A percentile compares a stretch with the other conserved stretches of the same genome.
These are phyloP conservation scores for Cutaneotrichosporon arboriforme DNA, from an alignment of 1,284 basidiomycete species.

Conservation along the genomic window DNA sequence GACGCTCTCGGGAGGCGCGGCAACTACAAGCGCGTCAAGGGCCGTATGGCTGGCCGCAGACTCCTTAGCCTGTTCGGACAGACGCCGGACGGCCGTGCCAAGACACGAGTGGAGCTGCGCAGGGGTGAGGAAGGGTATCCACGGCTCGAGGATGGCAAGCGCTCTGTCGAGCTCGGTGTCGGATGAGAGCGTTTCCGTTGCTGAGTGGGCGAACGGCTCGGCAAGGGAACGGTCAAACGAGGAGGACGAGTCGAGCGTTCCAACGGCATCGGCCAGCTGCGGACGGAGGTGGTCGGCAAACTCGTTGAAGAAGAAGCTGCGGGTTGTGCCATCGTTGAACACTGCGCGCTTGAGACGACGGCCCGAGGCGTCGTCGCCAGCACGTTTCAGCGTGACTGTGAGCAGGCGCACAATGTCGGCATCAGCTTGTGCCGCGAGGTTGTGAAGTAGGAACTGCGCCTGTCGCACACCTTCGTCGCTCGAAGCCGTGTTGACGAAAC, in stretches of 20 bases:
- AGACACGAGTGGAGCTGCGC: conserved; percentile 16
- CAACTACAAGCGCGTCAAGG: conserved; percentile 9
- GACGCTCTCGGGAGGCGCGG: background rate
- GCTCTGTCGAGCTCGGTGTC: conserved; percentile 14
- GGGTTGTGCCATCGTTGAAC: conserved; percentile 18
- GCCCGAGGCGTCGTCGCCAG: background rate
- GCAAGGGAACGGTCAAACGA: conserved; percentile 22
- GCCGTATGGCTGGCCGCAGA: background rate
- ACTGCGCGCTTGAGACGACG: conserved; percentile 13
- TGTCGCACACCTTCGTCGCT: conserved; percentile 13
- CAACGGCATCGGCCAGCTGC: background rate
- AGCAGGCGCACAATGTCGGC: conserved; percentile 5
- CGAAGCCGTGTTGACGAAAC: conserved; percentile 5
- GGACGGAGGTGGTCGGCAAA: conserved; percentile 1
- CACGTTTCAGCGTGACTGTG: background rate
- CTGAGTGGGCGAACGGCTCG: conserved; percentile 21
- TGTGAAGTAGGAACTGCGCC: conserved; percentile 23
- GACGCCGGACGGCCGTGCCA: conserved; percentile 2
- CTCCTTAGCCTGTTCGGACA: conserved; percentile 7
- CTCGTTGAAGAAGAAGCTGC: conserved; percentile 15
- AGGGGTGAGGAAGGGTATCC: conserved; percentile 28
- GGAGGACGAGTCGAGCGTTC: background rate
- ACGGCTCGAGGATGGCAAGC: conserved; percentile 18
- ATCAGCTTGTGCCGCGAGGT: conserved; percentile 2
- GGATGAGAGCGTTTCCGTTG: conserved; percentile 15